phyloP scores from a whole-genome alignment of 257 asterid genomes.

The Leptodermis oblonga region DNA sequence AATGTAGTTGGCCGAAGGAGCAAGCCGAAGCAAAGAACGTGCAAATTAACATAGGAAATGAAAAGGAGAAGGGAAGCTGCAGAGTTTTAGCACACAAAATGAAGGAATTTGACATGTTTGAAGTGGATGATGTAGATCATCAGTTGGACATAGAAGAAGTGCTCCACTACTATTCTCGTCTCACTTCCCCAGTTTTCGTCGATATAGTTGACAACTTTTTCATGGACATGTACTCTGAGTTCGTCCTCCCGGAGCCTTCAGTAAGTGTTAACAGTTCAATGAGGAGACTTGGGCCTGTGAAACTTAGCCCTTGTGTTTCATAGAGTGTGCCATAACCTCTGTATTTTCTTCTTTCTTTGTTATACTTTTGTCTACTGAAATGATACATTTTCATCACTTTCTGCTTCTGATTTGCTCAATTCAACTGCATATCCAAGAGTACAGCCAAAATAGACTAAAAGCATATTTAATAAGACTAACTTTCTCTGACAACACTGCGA shows the following conservation, averaged over 20 bases:
- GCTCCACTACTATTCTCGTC: slow-evolving; percentile 60
- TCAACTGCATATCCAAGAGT: background rate
- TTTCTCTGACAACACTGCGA: slow-evolving; percentile 35
- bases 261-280: slow-evolving; percentile 42
- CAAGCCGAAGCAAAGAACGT: slow-evolving; percentile 21
- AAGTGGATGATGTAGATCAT: slow-evolving; percentile 56
- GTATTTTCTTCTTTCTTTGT: background rate
- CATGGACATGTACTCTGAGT: slow-evolving; percentile 54
- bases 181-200: slow-evolving; percentile 56
- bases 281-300: slow-evolving; percentile 67
- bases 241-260: slow-evolving; percentile 30
- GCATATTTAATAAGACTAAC: too few species aligned
- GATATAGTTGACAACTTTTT: slow-evolving; percentile 62
- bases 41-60: slow-evolving; percentile 19
- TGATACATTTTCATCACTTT: background rate
- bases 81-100: slow-evolving; percentile 41
- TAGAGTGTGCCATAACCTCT: slow-evolving; percentile 3
- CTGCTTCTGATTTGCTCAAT: background rate
- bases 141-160: slow-evolving; percentile 76
- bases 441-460: background rate
- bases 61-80: slow-evolving; percentile 26
- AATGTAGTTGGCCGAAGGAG: slow-evolving; percentile 24
- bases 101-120: slow-evolving; percentile 75
- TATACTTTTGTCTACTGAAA: background rate
- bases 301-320: slow-evolving; percentile 24